These are phyloP conservation scores for Leccinum angustisporum DNA, from an alignment of 1,284 basidiomycete species.

Conservation along the genomic window DNA sequence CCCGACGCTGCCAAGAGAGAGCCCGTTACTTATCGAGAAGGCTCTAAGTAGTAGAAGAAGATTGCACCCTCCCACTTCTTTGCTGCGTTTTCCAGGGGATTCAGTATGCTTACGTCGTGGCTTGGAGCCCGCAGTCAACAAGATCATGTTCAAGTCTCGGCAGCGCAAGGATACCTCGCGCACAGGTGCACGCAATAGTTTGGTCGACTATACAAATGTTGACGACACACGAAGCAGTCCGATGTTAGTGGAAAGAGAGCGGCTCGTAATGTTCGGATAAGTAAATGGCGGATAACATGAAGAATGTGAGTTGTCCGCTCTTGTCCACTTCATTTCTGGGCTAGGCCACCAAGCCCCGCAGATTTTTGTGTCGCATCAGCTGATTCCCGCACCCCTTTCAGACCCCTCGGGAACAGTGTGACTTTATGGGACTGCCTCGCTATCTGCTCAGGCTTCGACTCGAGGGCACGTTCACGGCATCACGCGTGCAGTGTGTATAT, in stretches of 20 bases:
- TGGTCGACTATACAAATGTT: neutral
- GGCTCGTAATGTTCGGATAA: neutral
- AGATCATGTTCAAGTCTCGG: neutral
- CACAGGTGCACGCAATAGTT: neutral
- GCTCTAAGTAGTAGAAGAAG: too few relatives aligned
- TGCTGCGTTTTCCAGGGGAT: neutral
- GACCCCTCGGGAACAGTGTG: neutral
- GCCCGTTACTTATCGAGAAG: neutral
- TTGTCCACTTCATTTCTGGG: neutral
- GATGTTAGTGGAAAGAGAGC: neutral
- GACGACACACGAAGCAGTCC: neutral
- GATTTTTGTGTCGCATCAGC: neutral
- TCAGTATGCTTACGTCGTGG: neutral
- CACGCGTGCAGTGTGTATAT: constrained; percentile 8
- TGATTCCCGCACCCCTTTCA: neutral
- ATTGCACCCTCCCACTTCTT: neutral
- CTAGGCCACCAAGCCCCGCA: neutral
- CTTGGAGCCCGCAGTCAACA: neutral
- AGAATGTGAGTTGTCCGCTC: neutral
- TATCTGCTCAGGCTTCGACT: neutral
- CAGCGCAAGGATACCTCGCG: neutral
- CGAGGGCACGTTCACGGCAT: constrained; percentile 1
- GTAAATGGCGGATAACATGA: neutral
- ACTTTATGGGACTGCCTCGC: neutral
- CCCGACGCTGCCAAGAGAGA: neutral